These are phyloP conservation scores for Bipolaris sorokiniana DNA, from an alignment of 2,329 filamentous ascomycete genomes.

Conservation along the genomic window DNA sequence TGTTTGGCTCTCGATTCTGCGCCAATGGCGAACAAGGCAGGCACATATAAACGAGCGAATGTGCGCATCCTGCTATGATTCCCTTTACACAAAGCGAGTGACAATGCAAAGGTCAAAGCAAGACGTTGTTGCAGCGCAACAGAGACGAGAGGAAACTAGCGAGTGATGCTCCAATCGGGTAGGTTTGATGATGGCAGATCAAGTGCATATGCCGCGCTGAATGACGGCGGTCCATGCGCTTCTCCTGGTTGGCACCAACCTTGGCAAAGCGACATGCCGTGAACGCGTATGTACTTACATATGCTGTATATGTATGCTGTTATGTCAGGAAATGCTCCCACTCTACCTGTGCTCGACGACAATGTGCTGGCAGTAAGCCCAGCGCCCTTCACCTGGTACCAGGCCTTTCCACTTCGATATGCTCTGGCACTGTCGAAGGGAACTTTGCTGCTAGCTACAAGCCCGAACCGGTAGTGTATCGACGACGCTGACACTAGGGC, in stretches of 20 bases:
- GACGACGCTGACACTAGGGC: neutral
- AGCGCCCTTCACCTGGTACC: constrained; percentile 1
- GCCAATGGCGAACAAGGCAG: constrained; percentile 24
- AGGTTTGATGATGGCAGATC: constrained; percentile 12
- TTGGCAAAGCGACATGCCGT: neutral
- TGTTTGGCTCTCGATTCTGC: neutral
- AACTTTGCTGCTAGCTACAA: constrained; percentile 2
- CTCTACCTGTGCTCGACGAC: constrained; percentile 32
- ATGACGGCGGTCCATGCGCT: constrained; percentile 13
- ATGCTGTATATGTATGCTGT: too few relatives aligned
- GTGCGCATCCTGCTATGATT: constrained; percentile 31
- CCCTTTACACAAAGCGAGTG: constrained; percentile 29
- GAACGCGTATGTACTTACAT: neutral
- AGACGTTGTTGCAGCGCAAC: constrained; percentile 13
- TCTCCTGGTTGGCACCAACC: neutral
- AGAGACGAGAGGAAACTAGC: constrained; percentile 6
- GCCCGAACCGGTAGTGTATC: neutral
- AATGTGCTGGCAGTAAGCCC: neutral
- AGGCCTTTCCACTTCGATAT: neutral
- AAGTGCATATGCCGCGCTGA: constrained; percentile 3
- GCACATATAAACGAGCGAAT: constrained; percentile 23
- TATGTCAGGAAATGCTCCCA: constrained; percentile 8
- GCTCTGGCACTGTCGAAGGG: neutral
- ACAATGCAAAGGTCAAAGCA: constrained; percentile 23
- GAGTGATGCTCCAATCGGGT: constrained; percentile 11